Evolutionary conservation across 208 protist species (phyloP), one percentile per base, ranked within the genome.

Genomic region (Blastocrithidia nonstop): DNA sequence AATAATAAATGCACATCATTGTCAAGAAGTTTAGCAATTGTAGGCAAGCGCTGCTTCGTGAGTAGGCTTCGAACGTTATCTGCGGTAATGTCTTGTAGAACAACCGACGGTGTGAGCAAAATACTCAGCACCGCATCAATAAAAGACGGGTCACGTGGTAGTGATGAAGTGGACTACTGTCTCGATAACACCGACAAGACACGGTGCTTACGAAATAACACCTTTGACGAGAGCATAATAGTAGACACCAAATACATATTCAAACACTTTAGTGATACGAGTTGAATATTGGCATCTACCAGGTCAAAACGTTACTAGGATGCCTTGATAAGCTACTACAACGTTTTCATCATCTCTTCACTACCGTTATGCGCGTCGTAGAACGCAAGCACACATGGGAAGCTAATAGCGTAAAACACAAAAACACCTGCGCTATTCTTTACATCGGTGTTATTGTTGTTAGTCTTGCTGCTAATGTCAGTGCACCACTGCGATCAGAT

Each of bases 1-100:
- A 92, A 64, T 21, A 81, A 37, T 22, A 58, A 52, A 42, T 84
- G 75, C 45, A 90, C 53, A 45, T 72, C 71, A 29, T 62, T 71
- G 17, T 81, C 72, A 7, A 85, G 49, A 24, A 87, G 63, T 41
- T 45, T 49, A 11, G 76, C 64, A 51, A 87, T 66, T 23, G 57
- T 35, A 1, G 55, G 33, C 23, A 87, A 59, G 6, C 75, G 66
- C 20, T 87, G 77, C 25, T 57, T 54, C 0, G 68, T 77, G 16
- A 91, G 44, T 7, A 86, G 49, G 57, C 81, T 86, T 25, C 78
- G 73, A 32, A 91, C 72, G 53, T 70, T 87, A 29, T 87, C 73
- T 4, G 61, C 59, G 1, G 81, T 72, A 39, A 85, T 60, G 45
- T 80, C 76, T 11, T 73, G 70, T 33, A 82, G 47, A 15, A 54